Percentiles rank a stretch among this genome's conserved stretches.
phyloP scores from a whole-genome alignment of 176 grass and related monocot species.

The Musa itinerans region DNA sequence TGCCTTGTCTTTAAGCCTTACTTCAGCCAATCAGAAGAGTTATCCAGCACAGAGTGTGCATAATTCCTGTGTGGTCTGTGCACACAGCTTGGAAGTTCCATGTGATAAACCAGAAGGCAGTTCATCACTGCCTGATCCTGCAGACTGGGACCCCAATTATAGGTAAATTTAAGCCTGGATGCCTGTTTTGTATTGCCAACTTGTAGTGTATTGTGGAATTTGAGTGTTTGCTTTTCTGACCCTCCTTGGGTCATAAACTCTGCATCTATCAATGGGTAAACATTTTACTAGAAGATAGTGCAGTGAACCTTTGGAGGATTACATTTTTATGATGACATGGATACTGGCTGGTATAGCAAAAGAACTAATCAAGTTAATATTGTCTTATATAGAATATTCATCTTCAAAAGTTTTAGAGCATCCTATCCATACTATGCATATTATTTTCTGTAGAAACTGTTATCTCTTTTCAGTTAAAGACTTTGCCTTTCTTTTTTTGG shows the following conservation, averaged over 20 bases:
- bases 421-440: neutral
- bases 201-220: neutral
- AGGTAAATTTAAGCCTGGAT: slow-evolving; percentile 39
- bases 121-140: slow-evolving; percentile 60
- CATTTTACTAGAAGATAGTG: neutral
- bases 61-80: slow-evolving; percentile 18
- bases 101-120: slow-evolving; percentile 46
- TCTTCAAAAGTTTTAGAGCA: neutral
- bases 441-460: neutral
- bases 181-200: neutral
- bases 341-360: neutral
- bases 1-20: slow-evolving; percentile 26
- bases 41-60: slow-evolving; percentile 34
- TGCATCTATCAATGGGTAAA: neutral
- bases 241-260: neutral
- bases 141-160: slow-evolving; percentile 94
- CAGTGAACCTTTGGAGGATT: neutral
- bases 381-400: neutral
- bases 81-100: slow-evolving; percentile 26
- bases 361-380: neutral
- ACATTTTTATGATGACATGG: neutral
- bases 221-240: neutral
- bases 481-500: neutral
- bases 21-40: slow-evolving; percentile 43
- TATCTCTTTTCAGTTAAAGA: neutral